Percentiles rank a stretch among this genome's conserved stretches.
Conservation (phyloP, 1,139 yeast genomes). For the Sugiyamaella grinbergsii region DNA sequence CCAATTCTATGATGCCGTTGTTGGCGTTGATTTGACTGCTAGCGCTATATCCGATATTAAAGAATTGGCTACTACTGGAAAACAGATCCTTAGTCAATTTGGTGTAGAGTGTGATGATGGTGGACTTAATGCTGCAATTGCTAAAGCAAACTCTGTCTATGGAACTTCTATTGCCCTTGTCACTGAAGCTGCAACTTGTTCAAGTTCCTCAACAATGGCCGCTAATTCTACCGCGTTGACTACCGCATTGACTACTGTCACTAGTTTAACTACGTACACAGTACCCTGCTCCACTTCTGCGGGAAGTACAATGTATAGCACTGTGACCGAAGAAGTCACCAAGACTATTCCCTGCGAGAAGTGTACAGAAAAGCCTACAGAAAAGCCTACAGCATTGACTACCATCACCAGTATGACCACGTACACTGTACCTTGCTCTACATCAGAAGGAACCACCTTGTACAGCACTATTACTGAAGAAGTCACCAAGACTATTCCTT, state of each 20-base stretch:
- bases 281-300: conserved; percentile 19
- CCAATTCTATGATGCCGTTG: not conserved
- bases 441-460: conserved; percentile 8
- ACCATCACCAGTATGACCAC: conserved; percentile 8
- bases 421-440: conserved; percentile 19
- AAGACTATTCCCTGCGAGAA: conserved; percentile 11
- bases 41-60: conserved; percentile 2
- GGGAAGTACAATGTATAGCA: conserved; percentile 10
- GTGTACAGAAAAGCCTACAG: not conserved
- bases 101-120: conserved; percentile 15
- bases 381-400: not conserved
- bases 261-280: conserved; percentile 8
- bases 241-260: conserved; percentile 4
- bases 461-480: conserved; percentile 9
- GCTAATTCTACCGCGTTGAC: no score
- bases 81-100: conserved; percentile 12
- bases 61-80: conserved; percentile 11
- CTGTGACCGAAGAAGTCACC: conserved; percentile 12
- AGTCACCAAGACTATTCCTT: conserved; percentile 4
- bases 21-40: not conserved
- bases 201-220: not conserved
- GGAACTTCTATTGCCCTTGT: conserved; percentile 6
- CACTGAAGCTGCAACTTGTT: conserved; percentile 2
- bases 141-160: conserved; percentile 16
- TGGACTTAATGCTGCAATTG: conserved; percentile 13